These are phyloP conservation scores for Niebla homalea DNA, from an alignment of 495 filamentous ascomycete genomes.

Conservation along the genomic window DNA sequence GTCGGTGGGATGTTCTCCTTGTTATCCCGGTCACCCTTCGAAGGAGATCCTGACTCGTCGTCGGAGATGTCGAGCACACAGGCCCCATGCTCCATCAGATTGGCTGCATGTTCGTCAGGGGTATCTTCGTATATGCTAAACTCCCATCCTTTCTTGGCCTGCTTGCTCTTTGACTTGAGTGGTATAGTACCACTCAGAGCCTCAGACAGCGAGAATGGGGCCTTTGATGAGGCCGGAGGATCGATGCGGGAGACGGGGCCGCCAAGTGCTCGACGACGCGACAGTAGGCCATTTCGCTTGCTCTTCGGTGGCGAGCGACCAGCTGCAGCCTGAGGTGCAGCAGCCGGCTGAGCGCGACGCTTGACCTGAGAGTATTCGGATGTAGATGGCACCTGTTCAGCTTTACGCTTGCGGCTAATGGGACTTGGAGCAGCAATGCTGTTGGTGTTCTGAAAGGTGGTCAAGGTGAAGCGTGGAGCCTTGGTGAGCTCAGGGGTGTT, in stretches of 20 bases:
- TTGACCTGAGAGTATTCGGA: conserved; percentile 14
- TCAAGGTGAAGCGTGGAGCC: conserved; percentile 26
- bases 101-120: conserved; percentile 73
- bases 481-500: conserved; percentile 29
- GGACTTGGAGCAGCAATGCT: conserved; percentile 22
- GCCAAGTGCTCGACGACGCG: conserved; percentile 41
- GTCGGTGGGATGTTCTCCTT: conserved; percentile 74
- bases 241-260: conserved; percentile 44
- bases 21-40: conserved; percentile 33
- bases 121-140: conserved; percentile 95
- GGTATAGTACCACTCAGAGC: conserved; percentile 51
- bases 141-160: conserved; percentile 44
- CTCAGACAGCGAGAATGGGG: conserved; percentile 67
- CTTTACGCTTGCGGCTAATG: conserved; percentile 23
- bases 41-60: conserved; percentile 33
- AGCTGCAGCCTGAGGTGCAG: conserved; percentile 42
- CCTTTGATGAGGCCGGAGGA: conserved; percentile 31
- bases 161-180: conserved; percentile 26
- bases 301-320: conserved; percentile 46
- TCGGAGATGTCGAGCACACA: conserved; percentile 73
- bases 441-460: conserved; percentile 16
- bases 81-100: conserved; percentile 81
- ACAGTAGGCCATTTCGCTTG: conserved; percentile 50
- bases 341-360: conserved; percentile 28
- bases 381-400: conserved; percentile 23